These are phyloP conservation scores for Diplodia mutila DNA, from an alignment of 2,329 filamentous ascomycete genomes.

Conservation along the genomic window DNA sequence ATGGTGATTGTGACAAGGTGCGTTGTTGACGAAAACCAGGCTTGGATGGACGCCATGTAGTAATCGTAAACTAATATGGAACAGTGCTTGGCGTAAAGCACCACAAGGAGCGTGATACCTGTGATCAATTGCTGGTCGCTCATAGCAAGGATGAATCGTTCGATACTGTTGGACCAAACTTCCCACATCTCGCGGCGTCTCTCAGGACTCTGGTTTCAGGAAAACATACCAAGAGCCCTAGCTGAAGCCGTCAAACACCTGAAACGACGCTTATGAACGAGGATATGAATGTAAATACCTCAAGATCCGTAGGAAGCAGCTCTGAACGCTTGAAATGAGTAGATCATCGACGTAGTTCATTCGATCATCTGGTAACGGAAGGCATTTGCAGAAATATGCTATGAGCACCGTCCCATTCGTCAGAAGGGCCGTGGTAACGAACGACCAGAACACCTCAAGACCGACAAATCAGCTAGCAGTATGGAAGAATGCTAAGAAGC, in stretches of 20 bases:
- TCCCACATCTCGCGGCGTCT: neutral
- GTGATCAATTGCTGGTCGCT: conserved; percentile 35
- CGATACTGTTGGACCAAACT: conserved; percentile 28
- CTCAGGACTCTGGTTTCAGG: neutral
- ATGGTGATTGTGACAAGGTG: conserved; percentile 31
- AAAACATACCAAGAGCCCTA: neutral
- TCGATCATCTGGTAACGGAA: neutral
- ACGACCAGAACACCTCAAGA: neutral
- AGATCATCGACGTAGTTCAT: neutral
- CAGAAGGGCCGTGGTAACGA: neutral
- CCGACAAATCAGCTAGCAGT: neutral
- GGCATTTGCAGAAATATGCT: neutral
- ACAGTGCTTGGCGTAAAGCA: conserved; percentile 32
- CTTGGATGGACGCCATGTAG: conserved; percentile 28
- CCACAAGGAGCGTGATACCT: conserved; percentile 32
- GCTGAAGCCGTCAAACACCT: neutral
- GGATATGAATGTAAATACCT: neutral
- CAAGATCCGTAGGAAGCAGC: no score
- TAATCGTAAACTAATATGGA: conserved; percentile 33
- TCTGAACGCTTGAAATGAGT: neutral
- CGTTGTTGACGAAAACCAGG: conserved; percentile 35
- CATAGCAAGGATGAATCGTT: conserved; percentile 34
- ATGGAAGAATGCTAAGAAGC: no score
- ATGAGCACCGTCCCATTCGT: neutral
- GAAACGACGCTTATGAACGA: neutral